Base-by-base conservation (phyloP, 2,329 filamentous ascomycete species). In the Penicillium brasilianum region DNA sequence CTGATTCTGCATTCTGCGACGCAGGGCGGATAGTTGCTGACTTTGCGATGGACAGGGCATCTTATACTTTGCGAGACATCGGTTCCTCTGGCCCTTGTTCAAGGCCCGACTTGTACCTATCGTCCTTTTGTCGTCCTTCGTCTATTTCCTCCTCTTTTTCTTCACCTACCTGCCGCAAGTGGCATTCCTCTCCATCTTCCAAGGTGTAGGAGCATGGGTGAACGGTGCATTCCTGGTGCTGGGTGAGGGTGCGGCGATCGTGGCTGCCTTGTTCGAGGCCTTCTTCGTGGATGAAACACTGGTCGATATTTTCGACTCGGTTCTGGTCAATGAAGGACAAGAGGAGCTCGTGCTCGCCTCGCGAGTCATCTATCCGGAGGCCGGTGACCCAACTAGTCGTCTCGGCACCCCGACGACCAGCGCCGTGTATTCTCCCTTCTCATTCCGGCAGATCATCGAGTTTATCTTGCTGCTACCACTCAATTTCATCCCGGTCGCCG, bases 131-230 rank as follows among this genome's bases (percentile, higher is more conserved):
- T 97, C 93, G 0, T 81, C 89, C 14, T 87, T 95, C 57, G 90
- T 97, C 14, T 91, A 97, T 64, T 81, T 88, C n/a, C 82, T 96
- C 20, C 86, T 98, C 20, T 98, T 98, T 77, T 83, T 92, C 13
- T 96, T 95, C 77, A 84, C 92, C 0, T 98, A 96, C 69, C 79
- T 97, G 2, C 94, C 94, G 0, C 92, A 98, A 74, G 92, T 92
- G 58, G 91, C 91, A 1, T 91, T 99, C 71, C 85, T 99, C 22
- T 88, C 90, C 16, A 86, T 98, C 67, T 98, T 97, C 75, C 93
- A 98, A 70, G 90, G 90, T 22, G 78, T 87, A 61, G 89, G 88
- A 32, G 95, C 95, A n/a, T 96, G 92, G 91, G 79, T 97, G 59
- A 97, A 92, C 70, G 93, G 90, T 2, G 88, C 91, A 0, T 89